Evolutionary conservation across 441 rosid genomes (phyloP).

Genomic region (Bocquillonia castaneifolia): DNA sequence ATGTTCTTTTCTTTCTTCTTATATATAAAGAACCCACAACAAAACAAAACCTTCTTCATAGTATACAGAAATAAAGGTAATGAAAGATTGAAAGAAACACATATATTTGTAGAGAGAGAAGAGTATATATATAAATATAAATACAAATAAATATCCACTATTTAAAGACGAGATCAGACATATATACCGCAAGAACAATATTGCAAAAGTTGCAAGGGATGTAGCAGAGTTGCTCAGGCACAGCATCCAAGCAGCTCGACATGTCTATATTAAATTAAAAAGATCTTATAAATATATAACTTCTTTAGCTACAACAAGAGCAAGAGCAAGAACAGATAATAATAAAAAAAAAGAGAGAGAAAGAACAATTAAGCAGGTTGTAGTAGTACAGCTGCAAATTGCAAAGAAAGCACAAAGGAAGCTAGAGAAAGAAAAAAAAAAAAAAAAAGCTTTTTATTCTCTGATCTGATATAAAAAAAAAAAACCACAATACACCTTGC

Average conservation of each 20-base stretch:
- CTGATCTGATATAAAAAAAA: slow-evolving; percentile 9
- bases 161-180: slow-evolving; percentile 12
- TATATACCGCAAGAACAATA: slow-evolving; percentile 85
- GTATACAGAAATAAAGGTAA: background rate
- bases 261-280: slow-evolving; percentile 13
- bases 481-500: slow-evolving; percentile 14
- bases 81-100: no score
- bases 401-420: slow-evolving; percentile 16
- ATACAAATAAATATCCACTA: background rate
- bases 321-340: background rate
- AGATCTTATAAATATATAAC: background rate
- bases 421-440: slow-evolving; percentile 22
- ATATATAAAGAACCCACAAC: no score
- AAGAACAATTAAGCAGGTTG: background rate
- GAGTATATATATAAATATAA: background rate
- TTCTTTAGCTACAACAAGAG: no score
- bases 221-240: slow-evolving; percentile 88
- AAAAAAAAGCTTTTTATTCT: slow-evolving; percentile 25
- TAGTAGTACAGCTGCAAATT: slow-evolving; percentile 22
- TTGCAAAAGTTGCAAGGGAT: slow-evolving; percentile 98
- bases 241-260: slow-evolving; percentile 52
- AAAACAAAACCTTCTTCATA: background rate
- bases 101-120: background rate
- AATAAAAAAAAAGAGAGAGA: background rate
- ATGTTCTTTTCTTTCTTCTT: slow-evolving; percentile 12